Evolutionary conservation across 1,139 yeast genomes (phyloP).

Genomic region (Komagataea norvegica): DNA sequence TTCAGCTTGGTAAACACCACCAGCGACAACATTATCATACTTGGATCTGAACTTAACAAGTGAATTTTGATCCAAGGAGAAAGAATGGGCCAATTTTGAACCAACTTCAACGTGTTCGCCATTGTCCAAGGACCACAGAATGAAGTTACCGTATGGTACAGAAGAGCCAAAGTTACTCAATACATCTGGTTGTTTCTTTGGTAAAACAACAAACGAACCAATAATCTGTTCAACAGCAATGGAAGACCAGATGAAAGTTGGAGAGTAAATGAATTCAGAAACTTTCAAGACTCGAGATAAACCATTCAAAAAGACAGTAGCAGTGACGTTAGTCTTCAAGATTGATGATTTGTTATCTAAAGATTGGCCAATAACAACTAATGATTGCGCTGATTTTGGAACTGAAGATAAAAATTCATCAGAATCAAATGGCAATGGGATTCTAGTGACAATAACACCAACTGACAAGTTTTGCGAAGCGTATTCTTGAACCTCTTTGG

Average conservation of each 20-base stretch:
- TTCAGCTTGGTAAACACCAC: constrained; percentile 82
- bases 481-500: constrained; percentile 39
- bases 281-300: constrained; percentile 34
- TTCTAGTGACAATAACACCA: constrained; percentile 70
- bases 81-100: constrained; percentile 62
- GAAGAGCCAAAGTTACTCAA: constrained; percentile 28
- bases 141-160: constrained; percentile 40
- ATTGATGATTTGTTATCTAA: constrained; percentile 36
- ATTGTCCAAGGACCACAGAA: constrained; percentile 68
- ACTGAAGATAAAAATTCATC: constrained; percentile 53
- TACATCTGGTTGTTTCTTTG: constrained; percentile 22
- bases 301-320: constrained; percentile 59
- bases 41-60: constrained; percentile 54
- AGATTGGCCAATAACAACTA: constrained; percentile 63
- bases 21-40: constrained; percentile 65
- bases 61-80: constrained; percentile 60
- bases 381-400: constrained; percentile 53
- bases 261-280: constrained; percentile 48
- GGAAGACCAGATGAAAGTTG: constrained; percentile 55
- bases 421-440: constrained; percentile 73
- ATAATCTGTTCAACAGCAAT: constrained; percentile 48
- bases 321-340: constrained; percentile 67
- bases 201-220: constrained; percentile 40
- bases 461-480: constrained; percentile 35
- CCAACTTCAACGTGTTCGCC: constrained; percentile 53